Evolutionary conservation across 192 early-diverging fungal genomes (phyloP).

Genomic region (Helicostylum pulchrum): DNA sequence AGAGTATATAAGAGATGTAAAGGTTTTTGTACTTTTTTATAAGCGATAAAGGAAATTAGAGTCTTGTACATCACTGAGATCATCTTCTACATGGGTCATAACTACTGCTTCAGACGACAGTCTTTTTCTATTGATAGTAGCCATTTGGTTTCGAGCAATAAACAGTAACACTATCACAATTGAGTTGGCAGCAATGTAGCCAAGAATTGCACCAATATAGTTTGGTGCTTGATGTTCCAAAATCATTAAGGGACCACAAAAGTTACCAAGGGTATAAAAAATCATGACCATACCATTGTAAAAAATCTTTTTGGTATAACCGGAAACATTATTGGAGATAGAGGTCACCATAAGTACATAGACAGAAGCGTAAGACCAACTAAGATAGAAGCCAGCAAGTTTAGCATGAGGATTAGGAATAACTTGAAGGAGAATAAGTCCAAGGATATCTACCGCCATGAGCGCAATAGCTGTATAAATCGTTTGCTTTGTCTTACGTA

Average conservation of each 20-base stretch:
- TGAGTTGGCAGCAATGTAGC: conserved; percentile 11
- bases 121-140: conserved; percentile 6
- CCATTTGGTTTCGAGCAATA: conserved; percentile 6
- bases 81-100: conserved; percentile 14
- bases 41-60: conserved; percentile 18
- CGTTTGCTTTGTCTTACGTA: conserved; percentile 4
- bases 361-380: conserved; percentile 18
- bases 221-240: conserved; percentile 6
- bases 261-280: conserved; percentile 22
- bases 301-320: conserved; percentile 32
- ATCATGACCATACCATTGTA: conserved; percentile 21
- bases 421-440: conserved; percentile 20
- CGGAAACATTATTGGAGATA: conserved; percentile 27
- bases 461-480: conserved; percentile 22
- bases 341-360: conserved; percentile 20
- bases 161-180: conserved; percentile 8
- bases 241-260: conserved; percentile 21
- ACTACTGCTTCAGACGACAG: background rate
- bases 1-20: too few species aligned
- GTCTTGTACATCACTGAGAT: conserved; percentile 19
- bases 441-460: conserved; percentile 21
- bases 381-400: conserved; percentile 23
- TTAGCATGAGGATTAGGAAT: conserved; percentile 14
- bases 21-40: background rate
- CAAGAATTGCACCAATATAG: conserved; percentile 3